These are phyloP conservation scores for Saturnispora serradocipensis DNA, from an alignment of 805 yeast species.

Conservation along the genomic window DNA sequence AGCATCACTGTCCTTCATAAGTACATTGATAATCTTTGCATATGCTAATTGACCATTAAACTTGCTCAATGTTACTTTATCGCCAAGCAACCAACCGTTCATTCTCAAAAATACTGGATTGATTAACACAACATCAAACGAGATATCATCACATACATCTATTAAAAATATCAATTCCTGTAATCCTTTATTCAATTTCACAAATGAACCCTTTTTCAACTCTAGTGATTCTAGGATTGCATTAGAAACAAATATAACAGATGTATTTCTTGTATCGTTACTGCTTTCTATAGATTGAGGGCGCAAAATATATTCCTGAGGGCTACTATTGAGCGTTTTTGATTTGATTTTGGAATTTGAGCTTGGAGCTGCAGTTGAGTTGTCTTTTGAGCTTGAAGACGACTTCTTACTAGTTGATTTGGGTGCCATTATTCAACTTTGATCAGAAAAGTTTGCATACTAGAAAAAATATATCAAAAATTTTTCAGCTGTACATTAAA, in stretches of 20 bases:
- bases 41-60: constrained; percentile 40
- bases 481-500: not conserved
- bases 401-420: constrained; percentile 14
- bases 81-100: constrained; percentile 24
- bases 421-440: constrained; percentile 18
- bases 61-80: constrained; percentile 34
- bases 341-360: constrained; percentile 9
- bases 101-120: constrained; percentile 15
- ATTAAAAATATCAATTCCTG: constrained; percentile 8
- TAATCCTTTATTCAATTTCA: constrained; percentile 21
- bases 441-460: not conserved
- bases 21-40: constrained; percentile 17
- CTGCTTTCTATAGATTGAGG: constrained; percentile 13
- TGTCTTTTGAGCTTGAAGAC: constrained; percentile 8
- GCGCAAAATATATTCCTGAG: constrained; percentile 23
- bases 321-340: constrained; percentile 13
- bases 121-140: constrained; percentile 24
- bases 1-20: constrained; percentile 12
- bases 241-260: constrained; percentile 21
- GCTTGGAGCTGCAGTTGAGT: constrained; percentile 2
- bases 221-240: constrained; percentile 16
- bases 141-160: constrained; percentile 17
- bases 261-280: constrained; percentile 8
- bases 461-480: not conserved
- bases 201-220: constrained; percentile 20